These are phyloP conservation scores for Wickerhamomyces bisporus DNA, from an alignment of 805 yeast species.

Conservation along the genomic window DNA sequence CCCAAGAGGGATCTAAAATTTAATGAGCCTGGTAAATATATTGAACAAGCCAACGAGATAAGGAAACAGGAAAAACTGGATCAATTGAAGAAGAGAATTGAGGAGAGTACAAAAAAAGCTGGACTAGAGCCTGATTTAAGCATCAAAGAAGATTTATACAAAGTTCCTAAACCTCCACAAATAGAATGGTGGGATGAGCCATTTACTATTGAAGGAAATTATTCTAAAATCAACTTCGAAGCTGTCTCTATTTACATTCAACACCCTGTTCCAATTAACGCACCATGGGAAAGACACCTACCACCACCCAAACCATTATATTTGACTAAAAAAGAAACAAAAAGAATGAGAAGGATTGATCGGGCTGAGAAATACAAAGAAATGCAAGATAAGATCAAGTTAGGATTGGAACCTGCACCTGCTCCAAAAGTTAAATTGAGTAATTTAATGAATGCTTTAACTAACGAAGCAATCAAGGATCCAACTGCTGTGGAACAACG, in stretches of 20 bases:
- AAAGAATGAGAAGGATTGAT: slow-evolving; percentile 64
- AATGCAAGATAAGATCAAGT: slow-evolving; percentile 66
- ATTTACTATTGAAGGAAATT: slow-evolving; percentile 36
- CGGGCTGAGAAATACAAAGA: slow-evolving; percentile 61
- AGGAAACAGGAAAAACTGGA: slow-evolving; percentile 35
- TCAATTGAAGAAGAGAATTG: slow-evolving; percentile 29
- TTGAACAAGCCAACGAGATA: slow-evolving; percentile 36
- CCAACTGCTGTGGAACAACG: slow-evolving; percentile 81
- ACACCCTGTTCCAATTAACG: slow-evolving; percentile 67
- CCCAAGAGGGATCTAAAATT: slow-evolving; percentile 40
- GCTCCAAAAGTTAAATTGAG: slow-evolving; percentile 82
- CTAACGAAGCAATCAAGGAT: slow-evolving; percentile 80
- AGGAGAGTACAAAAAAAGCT: slow-evolving; percentile 36
- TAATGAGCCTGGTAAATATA: slow-evolving; percentile 59
- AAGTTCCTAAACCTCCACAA: slow-evolving; percentile 47
- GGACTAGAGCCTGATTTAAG: slow-evolving; percentile 41
- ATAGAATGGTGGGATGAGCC: slow-evolving; percentile 90
- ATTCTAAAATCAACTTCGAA: slow-evolving; percentile 33
- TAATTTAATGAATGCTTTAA: slow-evolving; percentile 80
- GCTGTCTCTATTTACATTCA: slow-evolving; percentile 66
- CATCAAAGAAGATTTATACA: slow-evolving; percentile 53
- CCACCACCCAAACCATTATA: slow-evolving; percentile 42
- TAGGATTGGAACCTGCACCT: slow-evolving; percentile 85
- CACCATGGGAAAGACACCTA: slow-evolving; percentile 50
- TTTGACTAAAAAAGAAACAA: slow-evolving; percentile 73